Evolutionary conservation across 768 basidiomycete genomes (phyloP), one percentile per base, ranked within the genome.

Genomic region (Pulveroboletus ravenelii): DNA sequence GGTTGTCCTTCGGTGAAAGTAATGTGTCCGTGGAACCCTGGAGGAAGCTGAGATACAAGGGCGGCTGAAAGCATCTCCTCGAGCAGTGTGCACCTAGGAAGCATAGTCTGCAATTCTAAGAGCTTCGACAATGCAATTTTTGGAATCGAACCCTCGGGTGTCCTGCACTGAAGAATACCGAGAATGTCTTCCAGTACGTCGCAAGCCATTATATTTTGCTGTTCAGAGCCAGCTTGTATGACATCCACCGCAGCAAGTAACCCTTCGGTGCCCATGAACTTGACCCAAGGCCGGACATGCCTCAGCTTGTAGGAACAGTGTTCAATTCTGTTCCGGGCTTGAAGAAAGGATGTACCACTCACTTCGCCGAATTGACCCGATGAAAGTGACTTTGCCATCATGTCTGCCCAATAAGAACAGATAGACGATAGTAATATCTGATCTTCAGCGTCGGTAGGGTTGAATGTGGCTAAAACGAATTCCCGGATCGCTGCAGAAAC

Each of bases 61-160:
- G 72, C 66, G 4, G 58, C 56, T 2, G 78, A 74, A 18, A 84
- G 70, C 52, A 84, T 62, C 9, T 74, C 68, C 37, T 84, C 79
- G 0, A 83, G 66, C 2, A 69, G 52, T 1, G 48, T 9, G 14
- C 70, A 74, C n/a, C 64, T 56, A 10, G 70, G 65, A 10, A 78
- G 56, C 9, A 69, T 25, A 6, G 56, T 34, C 15, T 65, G 71
- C 29, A 81, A 56, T 3, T 62, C 56, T 8, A 80, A 53, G 1
- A 84, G 69, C 10, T 65, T 66, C 6, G 69, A 65, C 2, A 76
- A 54, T 36, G 72, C 63, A 18, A 68, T 40, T 5, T 47, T 48
- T 6, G 47, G 45, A 18, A 37, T 23, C 10, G 47, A 50, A 23
- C 53, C 52, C 23, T 2, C 34, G 1, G 53, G 45, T 0, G 41